These are phyloP conservation scores for Pseudogymnoascus sp. DNA, from an alignment of 2,329 filamentous ascomycete genomes.

Conservation along the genomic window DNA sequence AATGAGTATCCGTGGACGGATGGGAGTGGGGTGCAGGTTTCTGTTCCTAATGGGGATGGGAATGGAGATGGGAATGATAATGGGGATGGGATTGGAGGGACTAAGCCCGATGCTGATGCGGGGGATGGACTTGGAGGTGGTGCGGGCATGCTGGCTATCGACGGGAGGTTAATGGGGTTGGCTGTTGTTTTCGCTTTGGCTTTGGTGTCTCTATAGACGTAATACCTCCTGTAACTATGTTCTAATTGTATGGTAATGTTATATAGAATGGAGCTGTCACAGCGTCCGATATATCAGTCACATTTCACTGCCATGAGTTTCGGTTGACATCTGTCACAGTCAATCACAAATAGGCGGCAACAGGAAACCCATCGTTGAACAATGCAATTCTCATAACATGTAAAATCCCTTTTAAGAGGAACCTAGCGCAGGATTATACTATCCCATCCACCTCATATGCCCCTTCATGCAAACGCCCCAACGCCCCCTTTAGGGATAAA, in stretches of 20 bases:
- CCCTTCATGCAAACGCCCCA: neutral
- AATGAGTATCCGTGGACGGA: constrained; percentile 3
- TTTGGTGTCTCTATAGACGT: neutral
- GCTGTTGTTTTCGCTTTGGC: constrained; percentile 1
- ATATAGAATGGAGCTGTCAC: neutral
- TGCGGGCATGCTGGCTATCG: neutral
- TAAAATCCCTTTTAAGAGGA: neutral
- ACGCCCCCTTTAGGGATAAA: neutral
- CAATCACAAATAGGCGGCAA: neutral
- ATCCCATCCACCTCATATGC: neutral
- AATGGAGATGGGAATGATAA: neutral
- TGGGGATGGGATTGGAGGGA: neutral
- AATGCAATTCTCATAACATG: neutral
- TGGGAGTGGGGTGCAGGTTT: constrained; percentile 6
- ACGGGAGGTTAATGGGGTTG: neutral
- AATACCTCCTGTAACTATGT: neutral
- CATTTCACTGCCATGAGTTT: too few relatives aligned
- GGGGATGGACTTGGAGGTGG: neutral
- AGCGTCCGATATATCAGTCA: neutral
- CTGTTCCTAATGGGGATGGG: neutral
- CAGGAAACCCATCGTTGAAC: neutral
- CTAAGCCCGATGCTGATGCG: neutral
- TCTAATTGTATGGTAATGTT: neutral
- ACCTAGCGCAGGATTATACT: neutral
- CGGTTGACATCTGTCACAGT: neutral